Evolutionary conservation across 2,329 filamentous ascomycete species (phyloP).

Genomic region (Colletotrichum sp.): DNA sequence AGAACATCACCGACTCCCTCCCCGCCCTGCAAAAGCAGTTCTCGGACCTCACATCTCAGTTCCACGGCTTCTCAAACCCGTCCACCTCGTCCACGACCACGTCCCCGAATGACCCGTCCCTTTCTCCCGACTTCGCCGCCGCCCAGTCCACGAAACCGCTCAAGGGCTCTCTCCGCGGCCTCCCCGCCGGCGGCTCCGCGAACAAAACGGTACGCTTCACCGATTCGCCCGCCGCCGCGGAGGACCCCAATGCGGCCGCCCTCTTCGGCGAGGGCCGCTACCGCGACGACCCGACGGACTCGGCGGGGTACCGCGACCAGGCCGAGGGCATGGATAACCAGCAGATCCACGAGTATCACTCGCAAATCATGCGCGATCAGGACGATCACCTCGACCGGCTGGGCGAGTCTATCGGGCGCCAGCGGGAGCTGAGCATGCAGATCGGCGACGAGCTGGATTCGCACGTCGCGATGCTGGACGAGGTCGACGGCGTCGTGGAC

Average conservation of each 20-base stretch:
- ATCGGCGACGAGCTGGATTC: conserved; percentile 95
- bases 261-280: conserved; percentile 60
- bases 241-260: conserved; percentile 51
- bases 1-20: conserved; percentile 67
- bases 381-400: conserved; percentile 91
- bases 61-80: conserved; percentile 68
- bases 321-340: conserved; percentile 72
- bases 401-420: conserved; percentile 84
- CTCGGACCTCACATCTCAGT: conserved; percentile 79
- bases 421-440: conserved; percentile 91
- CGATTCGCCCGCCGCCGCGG: conserved; percentile 57
- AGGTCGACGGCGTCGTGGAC: conserved; percentile 83
- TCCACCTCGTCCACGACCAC: conserved; percentile 56
- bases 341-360: conserved; percentile 87
- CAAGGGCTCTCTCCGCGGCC: conserved; percentile 32
- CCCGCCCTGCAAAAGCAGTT: conserved; percentile 75
- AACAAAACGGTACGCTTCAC: conserved; percentile 87
- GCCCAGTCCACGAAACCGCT: conserved; percentile 50
- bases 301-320: conserved; percentile 64
- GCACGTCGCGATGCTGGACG: conserved; percentile 88
- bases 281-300: conserved; percentile 68
- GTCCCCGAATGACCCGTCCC: conserved; percentile 67
- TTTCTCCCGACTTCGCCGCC: conserved; percentile 68
- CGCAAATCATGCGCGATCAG: conserved; percentile 82
- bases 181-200: conserved; percentile 34